Base-by-base conservation (phyloP, 2,329 filamentous ascomycete genomes). In the Mycosphaerella sp. region DNA sequence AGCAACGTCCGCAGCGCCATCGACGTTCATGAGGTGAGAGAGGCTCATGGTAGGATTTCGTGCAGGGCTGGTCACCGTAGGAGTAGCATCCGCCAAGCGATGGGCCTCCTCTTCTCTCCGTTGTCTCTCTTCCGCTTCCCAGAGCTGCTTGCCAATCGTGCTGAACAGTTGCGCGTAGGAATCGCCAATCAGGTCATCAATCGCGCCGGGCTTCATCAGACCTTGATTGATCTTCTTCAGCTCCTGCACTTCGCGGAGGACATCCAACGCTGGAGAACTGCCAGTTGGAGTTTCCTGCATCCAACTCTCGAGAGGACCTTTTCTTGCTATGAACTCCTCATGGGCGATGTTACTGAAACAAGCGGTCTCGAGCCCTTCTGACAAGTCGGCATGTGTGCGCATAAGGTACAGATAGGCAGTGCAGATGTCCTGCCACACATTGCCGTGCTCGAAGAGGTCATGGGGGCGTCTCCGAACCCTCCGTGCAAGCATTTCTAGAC, bases 161-260 rank as follows among this genome's bases (percentile, higher is more conserved):
- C 79, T 77, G 67, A 89, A 93, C 12, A 95, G 76, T 46, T 83
- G 79, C 1, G 88, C 86, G 70, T 95, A 98, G 46, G 87, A 84
- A 70, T 98, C 93, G 21, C 85, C 87, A 60, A 96, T 87, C n/a
- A 97, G 79, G 66, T 98, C 93, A 64, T 98, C 93, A 43, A 97
- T 92, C 8, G 85, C 78, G 0, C 83, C 81, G 0, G 86, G 81
- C 70, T 95, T 96, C 80, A 95, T 93, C 6, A 95, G 78, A 45
- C 85, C 86, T 40, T 85, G 85, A 67, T 98, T 98, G 43, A 96
- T 80, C 68, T 83, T 85, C 66, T 87, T 87, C 34, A 88, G 72
- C 62, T 89, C 85, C 26, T 85, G 75, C 1, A 81, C 79, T 59
- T 88, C 85, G 41, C 81, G 77, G 9, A 89, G 74, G 6, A 84